Evolutionary conservation across 1,284 basidiomycete genomes (phyloP), one percentile per base, ranked within the genome.

Genomic region (Hypsizygus ulmarius): DNA sequence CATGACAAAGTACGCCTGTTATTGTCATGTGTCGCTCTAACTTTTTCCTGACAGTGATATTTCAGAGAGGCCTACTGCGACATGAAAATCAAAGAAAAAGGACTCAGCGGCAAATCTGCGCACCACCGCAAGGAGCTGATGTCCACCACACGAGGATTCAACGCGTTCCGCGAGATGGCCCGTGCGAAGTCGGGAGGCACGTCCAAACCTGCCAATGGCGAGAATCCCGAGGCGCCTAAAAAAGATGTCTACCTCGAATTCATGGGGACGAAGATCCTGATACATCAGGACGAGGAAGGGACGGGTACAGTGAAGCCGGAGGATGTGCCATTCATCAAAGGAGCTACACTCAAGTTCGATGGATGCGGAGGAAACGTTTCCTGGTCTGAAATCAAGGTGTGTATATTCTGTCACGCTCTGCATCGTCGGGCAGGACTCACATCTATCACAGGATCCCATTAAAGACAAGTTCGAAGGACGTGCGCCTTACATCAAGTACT

Each of bases 31-130:
- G 8, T 14, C 29, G 33, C 10, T 7, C 35, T 16, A 15, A 16
- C 6, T 33, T 32, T 15, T 30, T 15, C 15, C 25, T 28, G 7
- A 16, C 39, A 39, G n/a, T n/a, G 27, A 34, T 42, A 39, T 15
- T 21, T 19, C 57, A 92, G 90, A 65, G 86, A 88, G 54, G 92
- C 77, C 5, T 99, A 98, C 68, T 93, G 93, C 62, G 83, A 92
- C 57, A 96, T 95, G 93, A 99, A 98, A 73, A 91, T 95, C 70
- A 89, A 92, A 70, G 95, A 97, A 72, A 97, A 97, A 70, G 93
- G 93, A 7, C 73, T 90, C 33, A 84, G 72, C 33, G 87, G 82
- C 50, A 85, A 81, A 64, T 79, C 75, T 21, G 84, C 81, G 18
- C 69, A 71, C 38, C 66, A 75, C 55, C 77, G 78, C 53, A 77